Conservation (phyloP, 129 eudicot genomes). For the Flaveria bidentis region DNA sequence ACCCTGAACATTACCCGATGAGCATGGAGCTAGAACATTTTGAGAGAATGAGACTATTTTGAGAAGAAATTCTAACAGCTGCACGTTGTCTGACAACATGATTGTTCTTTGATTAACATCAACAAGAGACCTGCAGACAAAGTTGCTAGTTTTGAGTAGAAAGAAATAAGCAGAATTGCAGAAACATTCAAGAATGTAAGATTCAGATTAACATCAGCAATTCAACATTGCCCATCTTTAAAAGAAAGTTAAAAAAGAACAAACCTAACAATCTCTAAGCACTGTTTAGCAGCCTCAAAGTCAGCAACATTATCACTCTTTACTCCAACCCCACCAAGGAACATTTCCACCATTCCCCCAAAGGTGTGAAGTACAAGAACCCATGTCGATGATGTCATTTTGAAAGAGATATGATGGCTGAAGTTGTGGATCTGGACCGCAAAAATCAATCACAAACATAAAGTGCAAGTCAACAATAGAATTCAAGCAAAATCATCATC, state of each 20-base stretch:
- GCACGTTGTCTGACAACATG: slow-evolving; percentile 48
- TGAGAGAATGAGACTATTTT: slow-evolving; percentile 49
- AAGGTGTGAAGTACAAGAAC: slow-evolving; percentile 59
- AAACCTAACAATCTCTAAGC: slow-evolving; percentile 73
- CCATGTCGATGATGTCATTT: slow-evolving; percentile 63
- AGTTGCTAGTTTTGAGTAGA: neutral
- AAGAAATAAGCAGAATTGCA: slow-evolving; percentile 1
- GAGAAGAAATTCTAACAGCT: slow-evolving; percentile 66
- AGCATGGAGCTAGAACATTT: slow-evolving; percentile 35
- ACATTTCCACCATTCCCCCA: slow-evolving; percentile 44
- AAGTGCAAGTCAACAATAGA: neutral
- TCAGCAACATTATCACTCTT: slow-evolving; percentile 33
- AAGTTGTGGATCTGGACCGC: slow-evolving; percentile 56
- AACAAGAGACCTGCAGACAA: slow-evolving; percentile 56
- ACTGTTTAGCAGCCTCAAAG: slow-evolving; percentile 53
- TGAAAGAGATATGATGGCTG: slow-evolving; percentile 44
- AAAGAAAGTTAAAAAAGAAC: slow-evolving; percentile 10
- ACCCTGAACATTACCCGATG: slow-evolving; percentile 38
- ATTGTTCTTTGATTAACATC: slow-evolving; percentile 52
- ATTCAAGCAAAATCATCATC: neutral
- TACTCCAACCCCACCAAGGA: slow-evolving; percentile 45
- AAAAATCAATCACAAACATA: slow-evolving; percentile 21
- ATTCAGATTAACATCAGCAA: neutral
- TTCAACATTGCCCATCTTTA: neutral
- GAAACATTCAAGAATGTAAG: neutral